Conservation (phyloP, 331 rosid species). For the Malus hybrid region DNA sequence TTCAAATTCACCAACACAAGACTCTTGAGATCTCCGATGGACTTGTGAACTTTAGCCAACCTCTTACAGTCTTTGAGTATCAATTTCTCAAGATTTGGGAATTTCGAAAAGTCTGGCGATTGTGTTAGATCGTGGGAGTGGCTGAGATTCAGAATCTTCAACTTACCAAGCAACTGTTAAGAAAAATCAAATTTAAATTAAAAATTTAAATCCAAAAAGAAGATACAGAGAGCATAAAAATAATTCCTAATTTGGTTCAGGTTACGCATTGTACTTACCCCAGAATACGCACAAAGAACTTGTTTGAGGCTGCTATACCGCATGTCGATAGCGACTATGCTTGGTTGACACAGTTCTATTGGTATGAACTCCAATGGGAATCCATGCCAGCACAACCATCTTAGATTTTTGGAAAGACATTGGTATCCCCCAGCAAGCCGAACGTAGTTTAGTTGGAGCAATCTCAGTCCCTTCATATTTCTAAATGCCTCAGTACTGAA, state of each 20-base stretch:
- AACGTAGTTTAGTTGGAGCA: background rate
- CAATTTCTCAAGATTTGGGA: slow-evolving; percentile 37
- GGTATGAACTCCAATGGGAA: slow-evolving; percentile 13
- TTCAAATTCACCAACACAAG: slow-evolving; percentile 24
- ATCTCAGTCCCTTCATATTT: slow-evolving; percentile 9
- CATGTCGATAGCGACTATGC: slow-evolving; percentile 12
- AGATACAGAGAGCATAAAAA: background rate
- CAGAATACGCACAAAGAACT: background rate
- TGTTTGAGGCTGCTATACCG: slow-evolving; percentile 6
- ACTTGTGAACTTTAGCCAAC: slow-evolving; percentile 16
- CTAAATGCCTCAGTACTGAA: slow-evolving; percentile 1
- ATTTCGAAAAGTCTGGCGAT: slow-evolving; percentile 28
- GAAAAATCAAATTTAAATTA: background rate
- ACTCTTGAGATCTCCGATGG: slow-evolving; percentile 25
- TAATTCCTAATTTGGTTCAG: background rate
- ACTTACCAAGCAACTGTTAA: background rate
- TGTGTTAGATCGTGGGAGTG: slow-evolving; percentile 23
- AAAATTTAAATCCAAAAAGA: background rate
- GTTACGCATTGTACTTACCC: background rate
- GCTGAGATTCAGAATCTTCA: slow-evolving; percentile 36
- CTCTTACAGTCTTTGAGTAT: slow-evolving; percentile 26
- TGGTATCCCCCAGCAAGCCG: background rate
- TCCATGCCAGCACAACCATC: slow-evolving; percentile 21
- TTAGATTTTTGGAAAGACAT: slow-evolving; percentile 2
- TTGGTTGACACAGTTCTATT: background rate